phyloP scores from a whole-genome alignment of 768 basidiomycete species.

The Rickenella mellea region DNA sequence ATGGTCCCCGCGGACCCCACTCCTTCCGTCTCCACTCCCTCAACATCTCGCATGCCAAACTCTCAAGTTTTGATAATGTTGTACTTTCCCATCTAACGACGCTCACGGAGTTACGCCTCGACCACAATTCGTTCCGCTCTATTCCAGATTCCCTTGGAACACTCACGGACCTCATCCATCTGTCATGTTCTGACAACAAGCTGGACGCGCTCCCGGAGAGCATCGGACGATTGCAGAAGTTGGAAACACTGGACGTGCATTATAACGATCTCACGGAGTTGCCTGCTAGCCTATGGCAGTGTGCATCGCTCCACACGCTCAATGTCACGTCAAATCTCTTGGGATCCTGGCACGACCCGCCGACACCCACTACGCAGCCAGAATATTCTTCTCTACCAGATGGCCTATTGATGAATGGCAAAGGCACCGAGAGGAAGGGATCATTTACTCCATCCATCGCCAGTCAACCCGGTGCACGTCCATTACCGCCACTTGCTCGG shows the following conservation, averaged over 20 bases:
- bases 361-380: constrained; percentile 20
- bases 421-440: constrained; percentile 24
- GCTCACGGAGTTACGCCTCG: constrained; percentile 63
- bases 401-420: neutral
- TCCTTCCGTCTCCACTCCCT: constrained; percentile 62
- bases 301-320: constrained; percentile 57
- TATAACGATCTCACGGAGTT: constrained; percentile 81
- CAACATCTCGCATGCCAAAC: constrained; percentile 81
- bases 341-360: constrained; percentile 61
- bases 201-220: constrained; percentile 65
- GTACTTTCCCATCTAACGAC: constrained; percentile 65
- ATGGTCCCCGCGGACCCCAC: constrained; percentile 26
- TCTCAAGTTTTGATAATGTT: constrained; percentile 72
- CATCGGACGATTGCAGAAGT: constrained; percentile 66
- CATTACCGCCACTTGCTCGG: constrained; percentile 50
- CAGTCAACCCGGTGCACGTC: constrained; percentile 12
- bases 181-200: constrained; percentile 90
- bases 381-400: constrained; percentile 3
- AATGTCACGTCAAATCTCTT: constrained; percentile 89
- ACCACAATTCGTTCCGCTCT: constrained; percentile 78
- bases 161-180: constrained; percentile 54
- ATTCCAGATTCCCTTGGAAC: constrained; percentile 80
- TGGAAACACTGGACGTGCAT: constrained; percentile 77
- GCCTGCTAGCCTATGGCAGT: constrained; percentile 76
- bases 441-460: constrained; percentile 25